Conservation (phyloP, 441 rosid genomes). For the Metrosideros polymorpha region DNA sequence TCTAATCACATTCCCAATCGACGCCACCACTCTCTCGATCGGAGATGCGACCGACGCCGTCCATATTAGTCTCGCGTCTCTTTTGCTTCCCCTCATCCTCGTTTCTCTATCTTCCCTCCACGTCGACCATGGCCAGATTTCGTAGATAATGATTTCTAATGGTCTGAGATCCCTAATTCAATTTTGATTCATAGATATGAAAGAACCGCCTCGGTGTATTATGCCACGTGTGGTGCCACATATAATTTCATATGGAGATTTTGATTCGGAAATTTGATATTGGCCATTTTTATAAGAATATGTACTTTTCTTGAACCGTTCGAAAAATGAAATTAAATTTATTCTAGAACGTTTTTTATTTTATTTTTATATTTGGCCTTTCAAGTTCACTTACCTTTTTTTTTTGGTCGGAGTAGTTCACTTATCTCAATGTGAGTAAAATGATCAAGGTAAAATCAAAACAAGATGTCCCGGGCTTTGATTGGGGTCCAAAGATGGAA, state of each 20-base stretch:
- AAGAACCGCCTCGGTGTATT: rapidly evolving
- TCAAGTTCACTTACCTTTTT: background rate
- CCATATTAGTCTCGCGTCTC: background rate
- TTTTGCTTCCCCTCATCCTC: background rate
- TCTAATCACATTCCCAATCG: background rate
- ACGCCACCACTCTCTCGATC: rapidly evolving
- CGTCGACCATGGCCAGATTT: background rate
- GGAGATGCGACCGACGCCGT: background rate
- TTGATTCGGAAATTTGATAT: background rate
- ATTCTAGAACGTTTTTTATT: background rate
- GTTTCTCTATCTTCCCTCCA: background rate
- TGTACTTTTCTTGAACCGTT: background rate
- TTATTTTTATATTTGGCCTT: background rate
- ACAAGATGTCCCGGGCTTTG: no score
- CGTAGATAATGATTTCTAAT: no score
- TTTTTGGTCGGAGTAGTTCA: no score
- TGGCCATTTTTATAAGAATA: background rate
- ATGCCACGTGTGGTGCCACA: rapidly evolving
- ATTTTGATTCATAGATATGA: background rate
- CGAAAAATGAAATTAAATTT: background rate
- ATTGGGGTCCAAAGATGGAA: background rate
- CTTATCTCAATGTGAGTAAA: background rate
- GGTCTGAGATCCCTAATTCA: background rate
- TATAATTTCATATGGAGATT: background rate
- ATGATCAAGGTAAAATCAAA: background rate